Base-by-base conservation (phyloP, 2,329 filamentous ascomycete species). In the Diaporthe nobilis region DNA sequence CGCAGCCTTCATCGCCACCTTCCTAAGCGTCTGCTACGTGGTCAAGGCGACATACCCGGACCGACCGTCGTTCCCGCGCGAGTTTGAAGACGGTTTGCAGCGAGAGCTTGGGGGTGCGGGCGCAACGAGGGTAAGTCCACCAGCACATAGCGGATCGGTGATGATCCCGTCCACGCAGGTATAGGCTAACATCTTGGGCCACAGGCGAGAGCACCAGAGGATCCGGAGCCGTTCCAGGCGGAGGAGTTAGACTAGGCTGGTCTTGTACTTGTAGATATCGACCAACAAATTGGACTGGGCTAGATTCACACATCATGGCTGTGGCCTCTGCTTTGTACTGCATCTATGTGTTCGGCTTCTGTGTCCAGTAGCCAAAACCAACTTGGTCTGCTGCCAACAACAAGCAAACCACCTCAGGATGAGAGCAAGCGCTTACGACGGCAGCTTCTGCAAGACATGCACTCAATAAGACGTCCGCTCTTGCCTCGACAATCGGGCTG, bases 1-100 rank as follows among this genome's bases (percentile, higher is more conserved):
- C 78, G 93, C 91, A 76, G 86, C 86, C 77, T 96, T 96, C 82
- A 84, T 95, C 60, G 87, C 86, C 31, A 86, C 87, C 72, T 90
- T 95, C 78, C 82, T 95, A 47, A 88, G 89, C 68, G 84, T 96
- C 72, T 90, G 89, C 84, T 95, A 92, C 76, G 86, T 90, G 44
- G 92, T 98, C 65, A 92, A 91, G 82, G 79, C 89, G 77, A 88
- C 89, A 81, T 96, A 96, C 80, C 94, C 94, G 31, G 94, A 96
- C 83, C 92, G 89, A 83, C 90, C 89, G 60, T 90, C 92, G 44
- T 92, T 88, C 78, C 94, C 94, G 13, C 90, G 92, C 76, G 92
- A 93, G 80, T 97, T 93, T 81, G 91, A 92, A 81, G 92, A 89
- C 78, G 94, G 94, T 31, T 84, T 97, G 78, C 90, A 95, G 84